A percentile compares a stretch with the other conserved stretches of the same genome.
Evolutionary conservation across 352 stramenopile species (phyloP).

Genomic region (Pythium periplocum): DNA sequence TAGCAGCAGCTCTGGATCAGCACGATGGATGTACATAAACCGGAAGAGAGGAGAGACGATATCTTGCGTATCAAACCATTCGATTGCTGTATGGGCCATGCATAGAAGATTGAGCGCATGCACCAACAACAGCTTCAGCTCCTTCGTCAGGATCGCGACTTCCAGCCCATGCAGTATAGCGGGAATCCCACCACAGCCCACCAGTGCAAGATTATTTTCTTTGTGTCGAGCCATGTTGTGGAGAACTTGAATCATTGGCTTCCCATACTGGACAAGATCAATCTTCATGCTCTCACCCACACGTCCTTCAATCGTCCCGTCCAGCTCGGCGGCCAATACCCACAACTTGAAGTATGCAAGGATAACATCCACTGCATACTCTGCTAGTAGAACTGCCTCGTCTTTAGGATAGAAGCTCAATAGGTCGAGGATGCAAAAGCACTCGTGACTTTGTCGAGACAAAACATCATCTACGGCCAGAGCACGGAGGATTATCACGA

Average conservation of each 20-base stretch:
- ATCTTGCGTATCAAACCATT: conserved; percentile 31
- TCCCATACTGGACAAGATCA: conserved; percentile 11
- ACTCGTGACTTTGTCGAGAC: conserved; percentile 18
- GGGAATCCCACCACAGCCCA: conserved; percentile 25
- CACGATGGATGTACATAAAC: conserved; percentile 40
- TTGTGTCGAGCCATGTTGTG: conserved; percentile 19
- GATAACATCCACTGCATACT: conserved; percentile 35
- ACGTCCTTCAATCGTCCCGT: conserved; percentile 15
- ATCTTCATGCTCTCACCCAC: not conserved
- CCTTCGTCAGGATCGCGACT: conserved; percentile 14
- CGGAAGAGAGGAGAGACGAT: conserved; percentile 50
- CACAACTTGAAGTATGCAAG: conserved; percentile 33
- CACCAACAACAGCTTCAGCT: conserved; percentile 20
- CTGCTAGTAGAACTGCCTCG: conserved; percentile 35
- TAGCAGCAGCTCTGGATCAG: conserved; percentile 26
- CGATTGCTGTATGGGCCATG: conserved; percentile 8
- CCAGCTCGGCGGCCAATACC: conserved; percentile 11
- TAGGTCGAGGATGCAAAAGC: conserved; percentile 33
- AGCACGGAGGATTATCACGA: conserved; percentile 36
- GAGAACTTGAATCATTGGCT: conserved; percentile 12
- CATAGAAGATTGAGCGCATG: conserved; percentile 23
- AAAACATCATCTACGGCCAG: conserved; percentile 8
- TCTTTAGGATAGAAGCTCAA: conserved; percentile 30
- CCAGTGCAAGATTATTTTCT: conserved; percentile 12
- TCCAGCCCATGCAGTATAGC: conserved; percentile 30